Evolutionary conservation across 306 rosid genomes (phyloP).

Genomic region (Cotoneaster glaucophyllus): DNA sequence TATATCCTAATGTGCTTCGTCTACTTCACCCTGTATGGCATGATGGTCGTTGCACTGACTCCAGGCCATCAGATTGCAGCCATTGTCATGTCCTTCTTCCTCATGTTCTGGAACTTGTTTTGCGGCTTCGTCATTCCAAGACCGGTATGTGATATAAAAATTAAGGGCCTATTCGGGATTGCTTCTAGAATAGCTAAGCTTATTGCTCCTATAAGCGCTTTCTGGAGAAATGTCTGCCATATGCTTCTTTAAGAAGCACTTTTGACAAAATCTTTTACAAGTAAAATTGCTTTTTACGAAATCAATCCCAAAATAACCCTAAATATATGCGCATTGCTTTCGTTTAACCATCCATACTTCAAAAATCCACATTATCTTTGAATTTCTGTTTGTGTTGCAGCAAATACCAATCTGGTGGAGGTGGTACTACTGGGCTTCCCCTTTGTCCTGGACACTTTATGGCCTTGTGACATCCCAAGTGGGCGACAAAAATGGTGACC

Average conservation of each 20-base stretch:
- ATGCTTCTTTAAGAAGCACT: no score
- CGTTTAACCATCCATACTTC: no score
- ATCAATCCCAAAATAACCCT: background rate
- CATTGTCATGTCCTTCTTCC: conserved; percentile 32
- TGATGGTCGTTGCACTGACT: conserved; percentile 47
- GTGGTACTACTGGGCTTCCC: conserved; percentile 46
- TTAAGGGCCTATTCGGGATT: background rate
- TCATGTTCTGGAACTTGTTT: conserved; percentile 43
- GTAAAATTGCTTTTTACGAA: background rate
- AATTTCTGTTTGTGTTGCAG: conserved; percentile 5
- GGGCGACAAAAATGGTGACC: conserved; percentile 20
- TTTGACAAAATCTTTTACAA: no score
- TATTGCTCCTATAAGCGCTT: no score
- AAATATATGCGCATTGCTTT: no score
- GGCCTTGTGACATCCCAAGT: conserved; percentile 39
- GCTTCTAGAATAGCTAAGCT: no score
- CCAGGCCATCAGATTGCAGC: conserved; percentile 43
- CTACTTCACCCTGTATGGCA: conserved; percentile 45
- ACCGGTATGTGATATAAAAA: conserved; percentile 12
- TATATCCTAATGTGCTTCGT: conserved; percentile 30
- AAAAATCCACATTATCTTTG: background rate
- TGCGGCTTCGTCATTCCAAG: conserved; percentile 38
- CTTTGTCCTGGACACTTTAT: conserved; percentile 43
- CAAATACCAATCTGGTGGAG: conserved; percentile 53
- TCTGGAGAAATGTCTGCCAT: no score